phyloP scores from a whole-genome alignment of 371 early-diverging fungal species.

The Mortierella polycephala region DNA sequence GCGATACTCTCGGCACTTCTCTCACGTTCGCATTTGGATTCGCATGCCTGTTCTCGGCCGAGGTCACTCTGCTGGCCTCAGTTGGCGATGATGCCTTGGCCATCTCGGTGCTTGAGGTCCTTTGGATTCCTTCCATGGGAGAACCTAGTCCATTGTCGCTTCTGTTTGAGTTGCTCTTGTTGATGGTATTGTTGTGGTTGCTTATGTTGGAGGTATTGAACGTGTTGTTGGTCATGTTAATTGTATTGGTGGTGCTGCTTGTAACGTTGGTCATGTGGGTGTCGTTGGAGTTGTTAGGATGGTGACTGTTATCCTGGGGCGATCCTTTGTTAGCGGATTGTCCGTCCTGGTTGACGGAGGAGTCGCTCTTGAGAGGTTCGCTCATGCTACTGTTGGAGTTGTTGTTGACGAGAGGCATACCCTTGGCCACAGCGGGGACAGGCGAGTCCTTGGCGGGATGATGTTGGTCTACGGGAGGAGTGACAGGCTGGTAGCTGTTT shows the following conservation, averaged over 20 bases:
- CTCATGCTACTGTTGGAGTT: conserved; percentile 7
- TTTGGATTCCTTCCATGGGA: conserved; percentile 20
- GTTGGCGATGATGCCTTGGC: neutral
- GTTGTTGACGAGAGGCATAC: conserved; percentile 6
- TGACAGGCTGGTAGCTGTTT: conserved; percentile 32
- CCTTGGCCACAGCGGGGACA: conserved; percentile 8
- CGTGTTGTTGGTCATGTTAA: too few relatives aligned
- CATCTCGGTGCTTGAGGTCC: conserved; percentile 9
- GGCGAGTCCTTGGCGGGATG: conserved; percentile 16
- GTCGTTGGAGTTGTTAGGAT: conserved; percentile 7
- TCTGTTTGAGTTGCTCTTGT: conserved; percentile 6
- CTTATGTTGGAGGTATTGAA: conserved; percentile 4
- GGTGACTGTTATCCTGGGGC: too few relatives aligned
- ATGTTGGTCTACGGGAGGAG: conserved; percentile 35
- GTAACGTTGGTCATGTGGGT: conserved; percentile 3
- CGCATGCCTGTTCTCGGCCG: conserved; percentile 1
- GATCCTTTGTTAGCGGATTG: conserved; percentile 8
- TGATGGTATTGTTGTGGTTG: neutral
- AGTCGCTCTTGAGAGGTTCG: conserved; percentile 8
- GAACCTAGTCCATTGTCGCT: conserved; percentile 15
- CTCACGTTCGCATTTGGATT: conserved; percentile 5
- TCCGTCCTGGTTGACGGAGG: conserved; percentile 8
- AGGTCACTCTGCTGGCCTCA: conserved; percentile 3
- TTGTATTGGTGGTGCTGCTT: conserved; percentile 7
- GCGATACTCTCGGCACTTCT: conserved; percentile 3